phyloP scores from a whole-genome alignment of 1,139 yeast genomes.

The Kurtzmaniella quercitrusa region DNA sequence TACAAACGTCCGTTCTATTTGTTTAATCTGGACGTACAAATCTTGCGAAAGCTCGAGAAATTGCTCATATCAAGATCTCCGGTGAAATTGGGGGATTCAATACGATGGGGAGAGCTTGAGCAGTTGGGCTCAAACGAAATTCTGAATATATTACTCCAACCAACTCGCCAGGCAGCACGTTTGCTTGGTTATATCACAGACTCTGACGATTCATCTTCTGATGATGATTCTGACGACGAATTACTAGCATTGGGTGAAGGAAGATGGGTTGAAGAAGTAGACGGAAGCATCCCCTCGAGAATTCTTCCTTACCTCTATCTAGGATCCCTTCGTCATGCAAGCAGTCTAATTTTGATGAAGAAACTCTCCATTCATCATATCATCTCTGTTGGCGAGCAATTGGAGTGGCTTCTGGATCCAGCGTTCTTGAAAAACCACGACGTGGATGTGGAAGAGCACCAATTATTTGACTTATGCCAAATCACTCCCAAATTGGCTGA shows the following conservation, averaged over 20 bases:
- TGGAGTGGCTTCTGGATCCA: conserved; percentile 53
- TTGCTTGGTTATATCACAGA: conserved; percentile 25
- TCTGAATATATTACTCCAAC: conserved; percentile 22
- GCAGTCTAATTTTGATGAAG: conserved; percentile 56
- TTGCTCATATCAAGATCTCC: conserved; percentile 58
- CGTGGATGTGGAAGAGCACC: conserved; percentile 21
- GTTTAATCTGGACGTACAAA: conserved; percentile 68
- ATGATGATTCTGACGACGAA: conserved; percentile 11
- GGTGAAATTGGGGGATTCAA: conserved; percentile 5
- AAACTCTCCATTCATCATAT: conserved; percentile 70
- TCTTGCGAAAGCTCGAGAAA: conserved; percentile 61
- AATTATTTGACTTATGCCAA: conserved; percentile 29
- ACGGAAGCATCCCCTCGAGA: conserved; percentile 68
- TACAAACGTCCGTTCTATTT: conserved; percentile 80
- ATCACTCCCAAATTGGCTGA: conserved; percentile 17
- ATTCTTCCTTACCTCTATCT: conserved; percentile 80
- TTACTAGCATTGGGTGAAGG: conserved; percentile 10
- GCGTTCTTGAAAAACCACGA: conserved; percentile 26
- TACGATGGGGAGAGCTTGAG: conserved; percentile 24
- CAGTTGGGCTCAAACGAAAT: conserved; percentile 27
- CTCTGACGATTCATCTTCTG: conserved; percentile 15
- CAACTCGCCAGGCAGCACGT: background rate
- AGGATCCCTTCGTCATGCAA: conserved; percentile 84
- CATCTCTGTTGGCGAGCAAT: conserved; percentile 81
- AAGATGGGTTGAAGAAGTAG: conserved; percentile 41